Evolutionary conservation across 2,329 filamentous ascomycete genomes (phyloP).

Genomic region (Pezicula neosporulosa): DNA sequence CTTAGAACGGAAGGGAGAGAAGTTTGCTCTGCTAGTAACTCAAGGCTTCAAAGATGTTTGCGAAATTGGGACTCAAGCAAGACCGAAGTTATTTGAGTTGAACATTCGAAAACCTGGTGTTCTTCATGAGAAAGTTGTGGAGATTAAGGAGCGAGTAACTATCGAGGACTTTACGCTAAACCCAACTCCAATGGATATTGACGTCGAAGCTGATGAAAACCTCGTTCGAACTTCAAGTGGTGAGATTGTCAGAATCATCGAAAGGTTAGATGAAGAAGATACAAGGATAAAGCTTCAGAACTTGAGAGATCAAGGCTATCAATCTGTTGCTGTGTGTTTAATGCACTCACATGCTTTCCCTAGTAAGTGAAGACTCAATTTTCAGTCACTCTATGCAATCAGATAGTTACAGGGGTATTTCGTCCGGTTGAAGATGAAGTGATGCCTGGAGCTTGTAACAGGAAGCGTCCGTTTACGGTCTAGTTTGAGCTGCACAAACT

Average conservation of each 20-base stretch:
- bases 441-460: no score
- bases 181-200: conserved; percentile 56
- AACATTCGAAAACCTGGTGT: conserved; percentile 64
- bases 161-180: conserved; percentile 69
- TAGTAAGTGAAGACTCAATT: no score
- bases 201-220: conserved; percentile 35
- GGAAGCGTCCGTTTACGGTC: no score
- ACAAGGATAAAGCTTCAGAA: conserved; percentile 40
- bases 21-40: conserved; percentile 66
- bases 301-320: conserved; percentile 54
- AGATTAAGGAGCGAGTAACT: conserved; percentile 69
- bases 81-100: conserved; percentile 70
- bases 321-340: conserved; percentile 61
- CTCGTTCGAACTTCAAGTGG: conserved; percentile 60
- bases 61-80: conserved; percentile 69
- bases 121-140: conserved; percentile 64
- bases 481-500: no score
- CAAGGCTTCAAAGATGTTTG: conserved; percentile 71
- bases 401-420: no score
- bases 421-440: no score
- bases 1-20: conserved; percentile 69
- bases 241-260: conserved; percentile 58
- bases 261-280: conserved; percentile 44
- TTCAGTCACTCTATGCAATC: no score
- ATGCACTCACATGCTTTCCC: conserved; percentile 59